phyloP scores from a whole-genome alignment of 768 basidiomycete species.

The Suillus bovinus region DNA sequence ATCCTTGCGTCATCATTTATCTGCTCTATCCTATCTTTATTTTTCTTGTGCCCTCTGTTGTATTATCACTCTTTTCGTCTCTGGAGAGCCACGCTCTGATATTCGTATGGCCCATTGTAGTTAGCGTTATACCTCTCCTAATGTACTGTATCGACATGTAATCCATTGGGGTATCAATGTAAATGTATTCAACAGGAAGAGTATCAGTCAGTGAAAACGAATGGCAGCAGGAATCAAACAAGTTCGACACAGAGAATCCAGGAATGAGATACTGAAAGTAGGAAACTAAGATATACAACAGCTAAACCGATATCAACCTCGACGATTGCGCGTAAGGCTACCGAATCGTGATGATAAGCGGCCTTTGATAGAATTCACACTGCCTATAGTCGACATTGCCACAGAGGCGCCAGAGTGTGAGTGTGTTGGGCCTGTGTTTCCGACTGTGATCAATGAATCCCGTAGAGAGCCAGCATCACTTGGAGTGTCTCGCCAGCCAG shows the following conservation, averaged over 20 bases:
- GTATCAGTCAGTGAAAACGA: neutral
- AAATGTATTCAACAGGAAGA: slow-evolving; percentile 7
- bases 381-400: slow-evolving; percentile 63
- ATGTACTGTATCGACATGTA: slow-evolving; percentile 18
- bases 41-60: slow-evolving; percentile 24
- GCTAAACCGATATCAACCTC: slow-evolving; percentile 22
- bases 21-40: slow-evolving; percentile 19
- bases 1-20: neutral
- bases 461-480: slow-evolving; percentile 60
- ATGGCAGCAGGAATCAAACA: neutral
- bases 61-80: slow-evolving; percentile 17
- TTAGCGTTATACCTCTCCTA: slow-evolving; percentile 11
- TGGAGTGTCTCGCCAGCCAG: slow-evolving; percentile 63
- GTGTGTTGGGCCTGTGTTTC: slow-evolving; percentile 42
- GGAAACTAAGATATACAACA: slow-evolving; percentile 15
- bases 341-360: slow-evolving; percentile 72
- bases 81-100: slow-evolving; percentile 8
- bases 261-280: neutral
- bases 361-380: slow-evolving; percentile 66
- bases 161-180: slow-evolving; percentile 20
- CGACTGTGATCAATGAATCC: slow-evolving; percentile 76
- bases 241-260: neutral
- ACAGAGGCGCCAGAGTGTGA: slow-evolving; percentile 60
- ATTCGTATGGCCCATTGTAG: slow-evolving; percentile 14
- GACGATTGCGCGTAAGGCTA: slow-evolving; percentile 59